Base-by-base conservation (phyloP, 2,329 filamentous ascomycete species). In the Paraphoma sp. region DNA sequence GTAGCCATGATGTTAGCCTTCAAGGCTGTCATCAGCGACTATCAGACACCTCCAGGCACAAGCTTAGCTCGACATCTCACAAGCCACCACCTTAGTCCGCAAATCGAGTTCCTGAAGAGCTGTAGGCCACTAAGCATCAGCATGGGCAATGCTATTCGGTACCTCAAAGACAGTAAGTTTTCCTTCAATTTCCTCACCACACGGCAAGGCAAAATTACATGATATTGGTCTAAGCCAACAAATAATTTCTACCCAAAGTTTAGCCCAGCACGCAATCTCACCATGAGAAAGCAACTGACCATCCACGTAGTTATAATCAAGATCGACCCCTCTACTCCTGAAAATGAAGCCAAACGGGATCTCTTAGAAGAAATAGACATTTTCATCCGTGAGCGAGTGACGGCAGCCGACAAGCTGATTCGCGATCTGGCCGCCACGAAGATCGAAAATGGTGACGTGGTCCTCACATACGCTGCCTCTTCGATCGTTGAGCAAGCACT, bases 91-190 rank as follows among this genome's bases (percentile, higher is more conserved):
- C 87, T 99, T 57, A 95, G 93, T 70, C 92, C 93, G 38, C 95
- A 99, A 78, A 97, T 99, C 71, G 93, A 96, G 63, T 97, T 96
- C 73, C 85, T 99, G 58, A 91, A 92, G 57, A 92, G 92, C 65
- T 97, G 93, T 72, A 89, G 95, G n/a, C 93, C 95, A 33, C 91
- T 99, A 79, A 96, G 92, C 64, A 95, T 97, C 78, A 92, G 92
- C 60, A 97, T 98, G 89, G 95, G 95, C 58, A 99, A 98, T 76
- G 93, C 93, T 36, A 96, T 99, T 73, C 87, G 95, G 52, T 94
- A 93, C 84, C 84, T 99, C 48, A 99, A 99, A 81, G 87, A 97
- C 46, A 58, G 68, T 72, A 63, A 63, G 63, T 36, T 7, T 36
- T 36, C 31, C 33, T 36, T 36, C 10, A 36, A 10, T 2, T 36